Base-by-base conservation (phyloP, 78 protist genomes). In the Planoprotostelium fungivorum region DNA sequence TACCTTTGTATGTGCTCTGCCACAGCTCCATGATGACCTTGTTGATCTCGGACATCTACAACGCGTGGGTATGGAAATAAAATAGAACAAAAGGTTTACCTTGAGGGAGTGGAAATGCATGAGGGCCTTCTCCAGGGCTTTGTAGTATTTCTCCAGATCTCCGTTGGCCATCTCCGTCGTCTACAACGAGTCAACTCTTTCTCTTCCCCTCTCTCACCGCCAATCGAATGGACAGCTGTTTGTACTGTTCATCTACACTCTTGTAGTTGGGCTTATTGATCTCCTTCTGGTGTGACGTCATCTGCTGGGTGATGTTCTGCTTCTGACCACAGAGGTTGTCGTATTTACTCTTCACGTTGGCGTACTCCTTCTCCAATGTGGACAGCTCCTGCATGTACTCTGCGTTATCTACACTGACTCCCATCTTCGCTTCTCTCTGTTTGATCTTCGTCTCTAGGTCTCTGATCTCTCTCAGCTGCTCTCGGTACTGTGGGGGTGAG, bases 31-130 rank as follows among this genome's bases (percentile, higher is more conserved):
- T 34, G 38, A 98, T 91, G 38, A 94, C 34, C 28, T 91, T 39
- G 95, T 99, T 99, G 87, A 99, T 96, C 90, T 98, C 99, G 31
- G 84, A 92, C 99, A 99, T 98, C n/a, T n/a, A 98, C 37, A 35
- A 29, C 95, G 92, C 85, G 29, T 97, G 87, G 34, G 99, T 97
- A 0, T 35, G 0, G 38, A 25, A 28, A 38, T 63, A 0, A 5
- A 36, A 16, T 23, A 1, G 38, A 35, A 35, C n/a, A 0, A n/a
- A n/a, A n/a, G n/a, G n/a, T n/a, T n/a, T n/a, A n/a, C n/a, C 28
- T 83, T 89, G 36, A 92, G 34, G 1, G 28, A 88, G 29, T 94
- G 94, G 38, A 87, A 90, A 36, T 88, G 88, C 92, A 91, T 87
- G 87, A 90, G 39, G 0, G 92, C 84, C 86, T 87, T 89, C 38